phyloP scores from a whole-genome alignment of 306 rosid species.

The Malus fusca region DNA sequence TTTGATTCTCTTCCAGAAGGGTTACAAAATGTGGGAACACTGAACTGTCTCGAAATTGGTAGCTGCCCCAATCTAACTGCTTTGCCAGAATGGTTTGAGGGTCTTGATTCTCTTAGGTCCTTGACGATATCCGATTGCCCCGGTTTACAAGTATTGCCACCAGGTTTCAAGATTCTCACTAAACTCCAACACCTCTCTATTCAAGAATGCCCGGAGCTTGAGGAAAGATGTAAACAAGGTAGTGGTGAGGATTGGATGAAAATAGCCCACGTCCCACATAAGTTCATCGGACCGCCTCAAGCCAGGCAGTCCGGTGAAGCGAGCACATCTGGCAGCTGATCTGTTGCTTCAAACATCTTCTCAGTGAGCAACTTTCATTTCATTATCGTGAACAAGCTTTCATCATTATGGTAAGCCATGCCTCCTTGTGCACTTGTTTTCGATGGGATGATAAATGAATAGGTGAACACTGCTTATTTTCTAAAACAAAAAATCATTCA shows the following conservation, averaged over 20 bases:
- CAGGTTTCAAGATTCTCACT: background rate
- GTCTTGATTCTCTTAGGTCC: background rate
- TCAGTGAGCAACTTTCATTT: background rate
- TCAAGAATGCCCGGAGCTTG: background rate
- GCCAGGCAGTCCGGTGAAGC: background rate
- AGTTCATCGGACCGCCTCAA: background rate
- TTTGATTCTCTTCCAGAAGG: background rate
- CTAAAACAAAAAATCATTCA: no score
- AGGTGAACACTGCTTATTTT: no score
- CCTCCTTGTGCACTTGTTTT: no score
- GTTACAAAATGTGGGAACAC: background rate
- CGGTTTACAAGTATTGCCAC: background rate
- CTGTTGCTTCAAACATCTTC: background rate
- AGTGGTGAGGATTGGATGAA: conserved; percentile 9
- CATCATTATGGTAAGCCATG: no score
- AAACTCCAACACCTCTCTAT: conserved; percentile 9
- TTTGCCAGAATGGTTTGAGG: conserved; percentile 10
- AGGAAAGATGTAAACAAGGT: background rate
- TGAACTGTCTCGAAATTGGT: background rate
- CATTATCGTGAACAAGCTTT: no score
- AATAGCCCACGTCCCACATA: conserved; percentile 3
- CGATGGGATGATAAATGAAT: no score
- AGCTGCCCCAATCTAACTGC: background rate
- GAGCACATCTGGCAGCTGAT: background rate
- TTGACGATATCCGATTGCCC: background rate